Conservation (phyloP, 345 rosid genomes). For the Euphorbia pulcherrima region DNA sequence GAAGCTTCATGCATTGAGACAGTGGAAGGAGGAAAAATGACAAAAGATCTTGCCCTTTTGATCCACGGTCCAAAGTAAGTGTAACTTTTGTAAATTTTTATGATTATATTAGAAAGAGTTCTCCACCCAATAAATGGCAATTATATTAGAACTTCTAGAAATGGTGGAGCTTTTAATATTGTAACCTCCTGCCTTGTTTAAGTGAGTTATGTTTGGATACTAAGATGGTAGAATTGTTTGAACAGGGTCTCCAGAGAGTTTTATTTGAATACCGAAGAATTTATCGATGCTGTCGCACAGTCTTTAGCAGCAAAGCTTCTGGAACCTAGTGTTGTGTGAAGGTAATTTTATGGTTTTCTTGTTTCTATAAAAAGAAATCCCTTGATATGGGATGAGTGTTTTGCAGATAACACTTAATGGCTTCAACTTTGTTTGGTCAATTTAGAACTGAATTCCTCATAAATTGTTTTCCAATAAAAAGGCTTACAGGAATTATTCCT, state of each 20-base stretch:
- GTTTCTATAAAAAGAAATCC: background rate
- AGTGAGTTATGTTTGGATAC: background rate
- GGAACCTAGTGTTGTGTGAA: constrained; percentile 39
- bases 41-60: constrained; percentile 91
- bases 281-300: constrained; percentile 70
- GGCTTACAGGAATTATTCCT: no score
- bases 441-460: background rate
- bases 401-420: background rate
- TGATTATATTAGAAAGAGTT: background rate
- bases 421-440: background rate
- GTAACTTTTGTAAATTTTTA: background rate
- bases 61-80: constrained; percentile 78
- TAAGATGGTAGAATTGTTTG: background rate
- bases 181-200: background rate
- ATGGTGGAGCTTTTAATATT: no score
- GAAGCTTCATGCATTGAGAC: constrained; percentile 83
- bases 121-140: no score
- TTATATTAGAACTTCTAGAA: no score
- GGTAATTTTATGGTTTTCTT: background rate
- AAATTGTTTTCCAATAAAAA: background rate
- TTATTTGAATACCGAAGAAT: constrained; percentile 78
- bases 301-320: constrained; percentile 51
- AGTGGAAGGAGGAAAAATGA: constrained; percentile 88
- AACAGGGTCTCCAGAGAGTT: constrained; percentile 70
- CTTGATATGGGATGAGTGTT: background rate